Evolutionary conservation across 345 rosid species (phyloP).

Genomic region (Hevea brasiliensis): DNA sequence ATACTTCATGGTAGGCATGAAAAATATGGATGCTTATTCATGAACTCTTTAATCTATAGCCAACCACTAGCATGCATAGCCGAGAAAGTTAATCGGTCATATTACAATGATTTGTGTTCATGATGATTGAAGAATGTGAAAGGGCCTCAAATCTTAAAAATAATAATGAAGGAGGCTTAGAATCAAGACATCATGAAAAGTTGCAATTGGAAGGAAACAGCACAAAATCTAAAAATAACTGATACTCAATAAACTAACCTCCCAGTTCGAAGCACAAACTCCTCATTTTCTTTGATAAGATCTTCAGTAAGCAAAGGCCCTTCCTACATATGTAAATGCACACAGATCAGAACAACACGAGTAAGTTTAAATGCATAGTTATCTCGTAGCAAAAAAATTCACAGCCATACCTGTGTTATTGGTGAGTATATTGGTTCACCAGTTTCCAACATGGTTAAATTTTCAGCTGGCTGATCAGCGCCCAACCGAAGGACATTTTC

Average conservation of each 20-base stretch:
- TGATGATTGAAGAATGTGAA: background rate
- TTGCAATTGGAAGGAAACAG: background rate
- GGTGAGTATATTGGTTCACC: conserved; percentile 90
- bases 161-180: background rate
- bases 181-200: background rate
- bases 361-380: background rate
- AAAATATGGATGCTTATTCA: background rate
- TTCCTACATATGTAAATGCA: conserved; percentile 55
- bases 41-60: background rate
- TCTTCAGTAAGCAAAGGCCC: conserved; percentile 94
- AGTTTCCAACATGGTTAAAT: conserved; percentile 83
- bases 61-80: background rate
- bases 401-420: conserved; percentile 67
- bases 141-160: background rate
- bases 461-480: conserved; percentile 45
- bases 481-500: conserved; percentile 83
- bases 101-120: background rate
- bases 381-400: conserved; percentile 19
- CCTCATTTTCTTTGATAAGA: conserved; percentile 93
- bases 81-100: background rate
- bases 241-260: conserved; percentile 50
- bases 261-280: conserved; percentile 90
- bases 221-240: conserved; percentile 8
- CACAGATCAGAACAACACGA: conserved; percentile 18
- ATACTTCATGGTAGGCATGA: background rate